Evolutionary conservation across 768 basidiomycete genomes (phyloP), one percentile per base, ranked within the genome.

Genomic region (Rubroboletus satanas): DNA sequence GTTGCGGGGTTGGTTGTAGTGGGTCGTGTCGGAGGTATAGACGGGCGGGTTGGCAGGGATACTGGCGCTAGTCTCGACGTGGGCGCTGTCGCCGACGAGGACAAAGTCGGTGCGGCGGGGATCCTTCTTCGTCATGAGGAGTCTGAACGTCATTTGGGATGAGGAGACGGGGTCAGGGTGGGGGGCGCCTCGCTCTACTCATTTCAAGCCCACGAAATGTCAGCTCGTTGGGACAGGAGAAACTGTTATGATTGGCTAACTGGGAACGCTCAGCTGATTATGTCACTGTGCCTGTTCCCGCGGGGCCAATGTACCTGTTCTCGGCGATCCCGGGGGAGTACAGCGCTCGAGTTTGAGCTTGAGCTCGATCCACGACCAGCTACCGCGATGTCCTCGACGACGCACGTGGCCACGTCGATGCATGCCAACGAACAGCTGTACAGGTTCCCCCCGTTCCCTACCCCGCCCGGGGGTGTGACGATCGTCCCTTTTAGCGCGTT

Each of bases 371-470:
- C n/a, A 45, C 18, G 45, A 45, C 15, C 11, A 31, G 10, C 21
- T 9, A 23, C 9, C 45, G 21, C 21, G 35, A 54, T 38, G 38
- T 3, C 49, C 8, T 12, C 33, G 23, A 23, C 26, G 39, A 26
- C 35, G 10, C 26, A 10, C 17, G 21, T 1, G 21, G 26, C 21
- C 4, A 7, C 21, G 21, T 10, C 17, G 21, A 7, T 12, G 12
- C 21, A 31, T 32, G 36, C 7, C 31, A 18, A 52, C 26, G 50
- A 54, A 0, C 21, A 45, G 4, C 0, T 41, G 21, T 45, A 39
- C 14, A 43, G 3, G 10, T 82, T 81, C 53, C 81, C 81, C 1
- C 80, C 81, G 0, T 83, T 82, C 59, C 81, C 82, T 7, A 14
- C 42, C 2, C 44, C 58, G 0, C 79, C 79, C 0, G 60, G 64